Conservation (phyloP, 148 eudicot genomes). For the Vaccinium corymbosum region DNA sequence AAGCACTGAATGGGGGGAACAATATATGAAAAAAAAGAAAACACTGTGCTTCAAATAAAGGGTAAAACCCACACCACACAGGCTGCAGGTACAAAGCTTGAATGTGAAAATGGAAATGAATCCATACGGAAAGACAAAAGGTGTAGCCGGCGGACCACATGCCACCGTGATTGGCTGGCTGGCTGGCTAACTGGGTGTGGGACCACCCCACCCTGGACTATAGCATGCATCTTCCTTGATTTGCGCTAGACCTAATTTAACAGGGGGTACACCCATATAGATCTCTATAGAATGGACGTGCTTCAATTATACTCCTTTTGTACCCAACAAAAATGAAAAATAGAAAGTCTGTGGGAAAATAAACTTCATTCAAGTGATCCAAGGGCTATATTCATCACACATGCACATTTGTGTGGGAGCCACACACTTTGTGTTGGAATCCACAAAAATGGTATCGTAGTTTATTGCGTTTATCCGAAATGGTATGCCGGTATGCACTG, state of each 20-base stretch:
- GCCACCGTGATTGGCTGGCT: background rate
- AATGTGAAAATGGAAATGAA: background rate
- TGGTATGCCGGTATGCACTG: no score
- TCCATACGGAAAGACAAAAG: background rate
- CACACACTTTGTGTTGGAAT: no score
- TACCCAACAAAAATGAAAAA: no score
- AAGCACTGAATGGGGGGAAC: no score
- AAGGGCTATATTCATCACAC: no score
- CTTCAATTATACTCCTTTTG: background rate
- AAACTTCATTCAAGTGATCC: no score
- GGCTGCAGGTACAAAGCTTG: background rate
- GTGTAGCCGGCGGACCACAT: background rate
- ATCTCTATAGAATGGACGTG: background rate
- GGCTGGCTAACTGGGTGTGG: background rate
- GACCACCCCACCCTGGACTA: background rate
- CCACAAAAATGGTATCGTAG: no score
- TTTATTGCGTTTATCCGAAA: no score
- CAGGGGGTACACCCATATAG: background rate
- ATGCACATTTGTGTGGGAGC: no score
- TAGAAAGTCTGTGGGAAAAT: no score
- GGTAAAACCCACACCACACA: no score
- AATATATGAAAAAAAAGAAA: no score
- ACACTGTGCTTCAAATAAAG: background rate
- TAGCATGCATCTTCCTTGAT: background rate
- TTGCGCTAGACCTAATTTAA: background rate